Base-by-base conservation (phyloP, 2,329 filamentous ascomycete species). In the Ophidiomyces ophidiicola region DNA sequence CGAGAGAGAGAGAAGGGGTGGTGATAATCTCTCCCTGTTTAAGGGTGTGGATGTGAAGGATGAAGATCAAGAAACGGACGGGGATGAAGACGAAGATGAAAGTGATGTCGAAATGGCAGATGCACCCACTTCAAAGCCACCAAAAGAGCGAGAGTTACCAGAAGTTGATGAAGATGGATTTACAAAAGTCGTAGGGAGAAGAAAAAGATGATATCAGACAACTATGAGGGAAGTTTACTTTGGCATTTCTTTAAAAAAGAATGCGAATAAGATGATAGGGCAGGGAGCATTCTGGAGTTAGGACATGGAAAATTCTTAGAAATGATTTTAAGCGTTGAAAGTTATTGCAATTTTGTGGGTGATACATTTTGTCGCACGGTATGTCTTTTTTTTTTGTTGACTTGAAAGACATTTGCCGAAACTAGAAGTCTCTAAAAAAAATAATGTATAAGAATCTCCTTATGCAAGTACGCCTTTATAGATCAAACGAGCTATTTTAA, bases 151-250 rank as follows among this genome's bases (percentile, higher is more conserved):
- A 61, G 59, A 67, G 11, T 70, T 73, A 54, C 80, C 82, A 0
- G 75, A 84, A 57, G 68, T 87, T 32, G 82, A 88, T 58, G 81
- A 86, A 48, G 82, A 88, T 53, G 82, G 82, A 3, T 88, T 88
- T 57, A 83, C 77, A 11, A 83, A 72, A 60, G 81, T 86, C 48
- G 72, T 76, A 40, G 70, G 73, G 52, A 82, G 76, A 65, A 82
- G 76, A 69, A 72, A 68, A 64, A 70, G 64, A 57, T 57, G 52
- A 53, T 46, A 38, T 15, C 4, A 26, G 15, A 6, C 15, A 6
- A 14, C 2, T 32, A 18, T 21, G 5, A 32, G 5, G 25, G 10
- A 11, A 31, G 6, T 34, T 30, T 8, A 26, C 20, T 36, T 31
- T 43, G 18, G 21, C 23, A 32, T 40, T 39, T 6, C 24, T 26